Evolutionary conservation across 257 asterid species (phyloP).

Genomic region (Nicotiana knightiana): DNA sequence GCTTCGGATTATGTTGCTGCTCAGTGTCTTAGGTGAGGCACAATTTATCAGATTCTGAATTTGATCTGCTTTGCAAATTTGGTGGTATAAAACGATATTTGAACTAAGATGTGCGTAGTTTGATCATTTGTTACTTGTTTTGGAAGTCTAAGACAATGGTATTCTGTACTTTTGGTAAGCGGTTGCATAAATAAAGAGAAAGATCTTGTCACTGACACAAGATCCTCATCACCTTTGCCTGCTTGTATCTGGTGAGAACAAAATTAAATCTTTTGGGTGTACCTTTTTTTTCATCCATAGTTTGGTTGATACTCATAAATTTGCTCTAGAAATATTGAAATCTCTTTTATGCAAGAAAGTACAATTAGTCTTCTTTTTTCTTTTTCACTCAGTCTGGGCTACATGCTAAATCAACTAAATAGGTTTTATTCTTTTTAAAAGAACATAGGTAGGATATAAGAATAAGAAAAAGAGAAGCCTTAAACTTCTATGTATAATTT

Average conservation of each 20-base stretch:
- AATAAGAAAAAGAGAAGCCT: neutral
- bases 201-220: neutral
- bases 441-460: neutral
- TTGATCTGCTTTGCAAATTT: neutral
- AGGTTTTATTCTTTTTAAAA: neutral
- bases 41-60: neutral
- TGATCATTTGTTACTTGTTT: neutral
- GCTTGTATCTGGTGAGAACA: neutral
- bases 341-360: neutral
- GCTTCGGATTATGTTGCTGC: constrained; percentile 88
- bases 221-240: neutral
- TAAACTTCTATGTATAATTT: neutral
- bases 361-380: neutral
- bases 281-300: neutral
- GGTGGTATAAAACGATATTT: neutral
- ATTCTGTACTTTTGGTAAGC: neutral
- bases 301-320: neutral
- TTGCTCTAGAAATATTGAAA: neutral
- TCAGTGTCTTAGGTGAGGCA: constrained; percentile 74
- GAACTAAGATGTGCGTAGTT: neutral
- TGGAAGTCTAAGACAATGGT: neutral
- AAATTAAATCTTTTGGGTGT: neutral
- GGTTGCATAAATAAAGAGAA: neutral
- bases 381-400: neutral
- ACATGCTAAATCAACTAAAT: neutral